phyloP scores from a whole-genome alignment of 2,329 filamentous ascomycete species.

The Aspergillus uvarum region DNA sequence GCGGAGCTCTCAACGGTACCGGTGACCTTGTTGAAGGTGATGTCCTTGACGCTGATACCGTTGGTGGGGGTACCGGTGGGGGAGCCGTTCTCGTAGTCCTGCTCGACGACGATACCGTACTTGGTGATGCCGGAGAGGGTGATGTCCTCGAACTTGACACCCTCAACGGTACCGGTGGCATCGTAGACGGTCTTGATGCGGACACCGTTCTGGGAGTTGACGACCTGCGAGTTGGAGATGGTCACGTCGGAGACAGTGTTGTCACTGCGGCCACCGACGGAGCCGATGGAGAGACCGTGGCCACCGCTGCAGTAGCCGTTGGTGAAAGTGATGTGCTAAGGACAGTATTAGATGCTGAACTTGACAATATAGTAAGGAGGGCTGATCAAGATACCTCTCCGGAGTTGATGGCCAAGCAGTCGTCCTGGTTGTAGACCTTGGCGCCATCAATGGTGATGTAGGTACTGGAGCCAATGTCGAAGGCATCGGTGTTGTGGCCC shows the following conservation, averaged over 20 bases:
- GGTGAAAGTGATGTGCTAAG: slow-evolving; percentile 48
- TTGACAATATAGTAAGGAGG: too few species aligned
- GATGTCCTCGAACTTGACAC: slow-evolving; percentile 56
- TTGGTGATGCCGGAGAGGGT: slow-evolving; percentile 51
- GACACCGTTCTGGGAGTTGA: slow-evolving; percentile 39
- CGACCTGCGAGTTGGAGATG: slow-evolving; percentile 51
- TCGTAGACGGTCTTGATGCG: slow-evolving; percentile 53
- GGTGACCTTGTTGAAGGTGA: slow-evolving; percentile 38
- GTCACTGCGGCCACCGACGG: slow-evolving; percentile 49
- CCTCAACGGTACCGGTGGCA: slow-evolving; percentile 53
- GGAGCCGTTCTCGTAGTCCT: slow-evolving; percentile 55
- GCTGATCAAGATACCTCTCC: slow-evolving; percentile 31
- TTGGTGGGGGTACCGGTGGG: slow-evolving; percentile 38
- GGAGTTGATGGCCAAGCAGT: slow-evolving; percentile 61
- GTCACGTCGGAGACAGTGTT: slow-evolving; percentile 55
- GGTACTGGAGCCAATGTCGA: slow-evolving; percentile 54
- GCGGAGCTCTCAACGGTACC: slow-evolving; percentile 36
- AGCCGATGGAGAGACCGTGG: slow-evolving; percentile 36
- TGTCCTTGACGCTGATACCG: slow-evolving; percentile 41
- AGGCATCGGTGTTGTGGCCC: slow-evolving; percentile 60
- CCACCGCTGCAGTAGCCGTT: slow-evolving; percentile 44
- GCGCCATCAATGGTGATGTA: slow-evolving; percentile 55
- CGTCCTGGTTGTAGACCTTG: slow-evolving; percentile 61
- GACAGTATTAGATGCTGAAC: background rate
- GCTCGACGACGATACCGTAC: slow-evolving; percentile 52